Base-by-base conservation (phyloP, 2,329 filamentous ascomycete species). In the Fusarium irregulare region DNA sequence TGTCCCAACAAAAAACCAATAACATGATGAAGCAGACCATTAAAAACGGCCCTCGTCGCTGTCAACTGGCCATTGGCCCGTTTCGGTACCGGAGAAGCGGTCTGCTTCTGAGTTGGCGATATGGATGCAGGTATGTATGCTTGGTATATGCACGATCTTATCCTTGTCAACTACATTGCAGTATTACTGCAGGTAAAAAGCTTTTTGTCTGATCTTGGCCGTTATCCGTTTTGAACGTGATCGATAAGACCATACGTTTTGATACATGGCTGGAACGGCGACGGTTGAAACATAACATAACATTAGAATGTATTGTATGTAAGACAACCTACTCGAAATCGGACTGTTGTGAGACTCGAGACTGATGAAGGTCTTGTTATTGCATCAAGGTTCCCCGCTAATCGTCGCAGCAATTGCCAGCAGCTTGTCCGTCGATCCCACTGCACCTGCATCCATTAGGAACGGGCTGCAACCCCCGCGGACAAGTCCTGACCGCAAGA, bases 41-140 rank as follows among this genome's bases (percentile, higher is more conserved):
- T 14, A 37, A 48, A 34, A 56, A 30, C 42, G 44, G 40, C 46
- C 41, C 30, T 60, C 10, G 34, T 50, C 55, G 46, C 57, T 71
- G 61, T 64, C 69, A 64, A 42, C 44, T 46, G 56, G n/a, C 51
- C 60, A 72, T 70, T 71, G 69, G 69, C 16, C 42, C 41, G 46
- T 60, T 66, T 61, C 41, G 28, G 40, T 56, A 45, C 44, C 55
- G 61, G 64, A 75, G 49, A 72, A 62, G 73, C 73, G 73, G 73
- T 75, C 73, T 75, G 69, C 57, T 75, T 61, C 57, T 75, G 73
- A 75, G 73, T 58, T 75, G 73, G 71, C 73, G 48, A 66, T 66
- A 72, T 72, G 65, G 63, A 72, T 61, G 72, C 67, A 65, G 34
- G 34, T 37, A 37, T 32, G 30, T 44, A 60, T 59, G 57, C 55